Base-by-base conservation (phyloP, 176 grass and related monocot genomes). In the Paspalum notatum region DNA sequence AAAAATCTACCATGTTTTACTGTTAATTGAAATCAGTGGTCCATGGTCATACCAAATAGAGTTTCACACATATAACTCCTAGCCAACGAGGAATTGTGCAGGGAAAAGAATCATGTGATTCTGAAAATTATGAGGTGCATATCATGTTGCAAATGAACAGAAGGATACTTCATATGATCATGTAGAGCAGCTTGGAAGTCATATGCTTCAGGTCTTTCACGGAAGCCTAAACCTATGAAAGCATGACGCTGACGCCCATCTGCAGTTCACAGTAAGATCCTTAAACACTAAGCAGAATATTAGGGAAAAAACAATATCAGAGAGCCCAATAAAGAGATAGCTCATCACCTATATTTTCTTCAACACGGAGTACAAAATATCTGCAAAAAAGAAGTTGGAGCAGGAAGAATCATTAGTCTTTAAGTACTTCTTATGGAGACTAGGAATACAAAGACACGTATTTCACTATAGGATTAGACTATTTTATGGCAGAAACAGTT, bases 111-210 rank as follows among this genome's bases (percentile, higher is more conserved):
- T 82, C 8, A 46, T 47, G 16, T 73, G 22, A 38, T 27, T 21
- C 46, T 69, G 37, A 12, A 71, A 76, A 69, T 17, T 62, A 70
- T 17, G 67, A 40, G 40, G 20, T 14, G 44, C 32, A 69, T 45
- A 85, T 40, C 38, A 70, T 71, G 62, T 44, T 85, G 76, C 16
- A 57, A 68, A 62, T 74, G 77, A 76, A 67, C 20, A 73, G 25
- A 87, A 83, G 92, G 83, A 90, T 97, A 98, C 95, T 98, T 94
- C 92, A 98, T 98, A 64, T 98, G 92, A 75, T 98, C 95, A 86
- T 98, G 90, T 57, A 98, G 88, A 85, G 96, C 90, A 89, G 96
- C 96, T 88, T 99, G 96, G 83, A 99, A 99, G 60, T 99, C 96
- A 82, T 99, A 99, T 84, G 96, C 96, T 93, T 99, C 65, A 78